A percentile compares a stretch with the other conserved stretches of the same genome.
Evolutionary conservation across 116 monocot genomes (phyloP).

Genomic region (Papilionanthe hybrid): DNA sequence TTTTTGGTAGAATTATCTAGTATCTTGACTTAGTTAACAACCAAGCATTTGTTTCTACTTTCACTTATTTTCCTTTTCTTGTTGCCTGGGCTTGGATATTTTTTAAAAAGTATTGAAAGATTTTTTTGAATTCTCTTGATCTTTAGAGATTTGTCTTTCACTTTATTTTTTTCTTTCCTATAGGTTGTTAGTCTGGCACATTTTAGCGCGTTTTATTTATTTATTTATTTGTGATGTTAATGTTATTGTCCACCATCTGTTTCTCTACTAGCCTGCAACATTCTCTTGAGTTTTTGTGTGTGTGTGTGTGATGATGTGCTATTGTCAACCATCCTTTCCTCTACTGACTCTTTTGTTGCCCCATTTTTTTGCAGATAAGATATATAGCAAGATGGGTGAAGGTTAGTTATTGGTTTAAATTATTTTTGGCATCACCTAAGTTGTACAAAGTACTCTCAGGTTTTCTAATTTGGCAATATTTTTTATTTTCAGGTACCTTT

Average conservation of each 20-base stretch:
- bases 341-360: slow-evolving; percentile 4
- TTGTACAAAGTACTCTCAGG: neutral
- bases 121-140: neutral
- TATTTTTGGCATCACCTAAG: neutral
- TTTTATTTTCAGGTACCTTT: slow-evolving; percentile 66
- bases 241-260: too few relatives aligned
- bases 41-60: neutral
- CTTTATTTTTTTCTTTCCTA: neutral
- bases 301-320: neutral
- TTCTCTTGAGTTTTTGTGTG: neutral
- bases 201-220: too few relatives aligned
- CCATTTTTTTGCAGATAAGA: slow-evolving; percentile 59
- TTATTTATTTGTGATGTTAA: too few relatives aligned
- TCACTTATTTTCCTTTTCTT: neutral
- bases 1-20: neutral
- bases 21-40: neutral
- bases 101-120: neutral
- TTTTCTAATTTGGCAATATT: neutral
- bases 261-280: neutral
- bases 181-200: too few relatives aligned
- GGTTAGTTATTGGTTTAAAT: slow-evolving; percentile 39
- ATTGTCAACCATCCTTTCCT: neutral
- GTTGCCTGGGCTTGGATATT: neutral
- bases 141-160: neutral
- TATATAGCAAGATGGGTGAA: slow-evolving; percentile 96